A percentile compares a stretch with the other conserved stretches of the same genome.
These are phyloP conservation scores for Populus tomentosa DNA, from an alignment of 441 rosid genomes.

Conservation along the genomic window DNA sequence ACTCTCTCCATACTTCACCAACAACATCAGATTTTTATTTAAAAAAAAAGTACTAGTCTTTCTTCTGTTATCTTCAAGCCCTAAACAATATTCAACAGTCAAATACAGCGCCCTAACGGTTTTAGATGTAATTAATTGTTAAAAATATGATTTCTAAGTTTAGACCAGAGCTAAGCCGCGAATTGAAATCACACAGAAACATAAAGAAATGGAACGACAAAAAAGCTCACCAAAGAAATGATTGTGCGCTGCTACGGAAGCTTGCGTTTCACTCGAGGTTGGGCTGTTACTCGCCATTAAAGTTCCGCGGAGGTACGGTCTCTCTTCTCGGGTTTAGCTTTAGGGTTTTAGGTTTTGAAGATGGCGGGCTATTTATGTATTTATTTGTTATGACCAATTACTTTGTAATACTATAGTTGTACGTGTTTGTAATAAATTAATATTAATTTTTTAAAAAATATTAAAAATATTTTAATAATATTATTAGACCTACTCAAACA, in stretches of 20 bases:
- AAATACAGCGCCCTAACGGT: too few relatives aligned
- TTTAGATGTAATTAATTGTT: not conserved
- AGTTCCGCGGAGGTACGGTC: not conserved
- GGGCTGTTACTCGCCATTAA: conserved; percentile 22
- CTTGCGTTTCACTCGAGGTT: conserved; percentile 13
- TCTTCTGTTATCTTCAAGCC: not conserved
- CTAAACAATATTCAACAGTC: not conserved
- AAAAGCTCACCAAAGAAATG: conserved; percentile 39
- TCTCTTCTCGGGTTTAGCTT: not conserved
- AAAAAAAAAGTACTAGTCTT: not conserved
- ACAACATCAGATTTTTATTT: conserved; percentile 10
- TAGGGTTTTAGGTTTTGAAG: conserved; percentile 23
- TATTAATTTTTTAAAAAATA: too few relatives aligned
- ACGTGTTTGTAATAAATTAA: too few relatives aligned
- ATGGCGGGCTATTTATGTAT: not conserved
- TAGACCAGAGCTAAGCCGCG: not conserved
- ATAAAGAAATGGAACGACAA: not conserved
- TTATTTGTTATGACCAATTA: not conserved
- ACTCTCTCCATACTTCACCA: conserved; percentile 82
- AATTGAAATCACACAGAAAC: not conserved
- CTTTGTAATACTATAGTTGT: too few relatives aligned
- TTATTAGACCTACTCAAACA: too few relatives aligned
- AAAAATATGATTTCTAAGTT: too few relatives aligned
- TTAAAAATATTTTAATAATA: too few relatives aligned
- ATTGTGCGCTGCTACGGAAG: conserved; percentile 1